Evolutionary conservation across 345 rosid species (phyloP).

Genomic region (Luvunga scandens): DNA sequence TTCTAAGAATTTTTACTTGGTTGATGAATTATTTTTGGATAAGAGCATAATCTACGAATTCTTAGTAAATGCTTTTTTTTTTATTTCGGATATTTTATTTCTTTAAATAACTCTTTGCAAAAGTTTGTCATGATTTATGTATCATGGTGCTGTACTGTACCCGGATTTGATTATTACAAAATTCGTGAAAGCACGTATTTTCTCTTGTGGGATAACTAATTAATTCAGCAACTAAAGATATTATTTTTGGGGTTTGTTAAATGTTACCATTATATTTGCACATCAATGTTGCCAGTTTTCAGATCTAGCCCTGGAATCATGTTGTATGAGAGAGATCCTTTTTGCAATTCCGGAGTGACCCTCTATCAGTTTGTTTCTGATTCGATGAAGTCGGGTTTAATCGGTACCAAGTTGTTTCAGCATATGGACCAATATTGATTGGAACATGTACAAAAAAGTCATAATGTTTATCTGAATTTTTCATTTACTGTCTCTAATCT

Average conservation of each 20-base stretch:
- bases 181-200: background rate
- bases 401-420: background rate
- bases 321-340: background rate
- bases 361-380: background rate
- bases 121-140: background rate
- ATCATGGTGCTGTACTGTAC: background rate
- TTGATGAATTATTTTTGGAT: too few species aligned
- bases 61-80: background rate
- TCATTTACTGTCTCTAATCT: background rate
- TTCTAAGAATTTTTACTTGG: background rate
- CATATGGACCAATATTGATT: background rate
- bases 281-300: background rate
- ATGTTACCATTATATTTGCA: background rate
- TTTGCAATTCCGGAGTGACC: background rate
- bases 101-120: too few species aligned
- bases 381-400: background rate
- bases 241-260: background rate
- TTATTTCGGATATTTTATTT: background rate
- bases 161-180: background rate
- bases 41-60: background rate
- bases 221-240: background rate
- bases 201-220: background rate
- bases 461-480: background rate
- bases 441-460: background rate
- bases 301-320: background rate